These are phyloP conservation scores for Aspergillus novoparasiticus DNA, from an alignment of 2,329 filamentous ascomycete species.

Conservation along the genomic window DNA sequence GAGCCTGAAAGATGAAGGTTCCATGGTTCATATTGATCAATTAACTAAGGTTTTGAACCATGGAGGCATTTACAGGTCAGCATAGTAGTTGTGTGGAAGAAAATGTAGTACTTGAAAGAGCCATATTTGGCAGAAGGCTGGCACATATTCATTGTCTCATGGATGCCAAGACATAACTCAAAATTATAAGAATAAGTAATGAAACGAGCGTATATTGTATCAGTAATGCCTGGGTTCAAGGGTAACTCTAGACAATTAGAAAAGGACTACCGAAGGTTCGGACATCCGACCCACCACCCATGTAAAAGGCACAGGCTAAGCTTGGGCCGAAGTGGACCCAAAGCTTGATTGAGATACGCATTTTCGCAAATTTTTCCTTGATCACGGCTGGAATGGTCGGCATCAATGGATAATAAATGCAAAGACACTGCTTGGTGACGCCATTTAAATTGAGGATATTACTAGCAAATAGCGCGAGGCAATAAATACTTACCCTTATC, in stretches of 20 bases:
- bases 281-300: conserved; percentile 4
- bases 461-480: background rate
- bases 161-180: background rate
- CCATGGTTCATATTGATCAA: background rate
- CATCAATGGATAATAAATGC: background rate
- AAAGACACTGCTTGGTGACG: background rate
- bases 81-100: too few species aligned
- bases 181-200: background rate
- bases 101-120: too few species aligned
- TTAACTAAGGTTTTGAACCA: background rate
- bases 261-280: background rate
- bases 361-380: background rate
- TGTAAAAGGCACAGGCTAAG: conserved; percentile 2
- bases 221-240: background rate
- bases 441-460: too few species aligned
- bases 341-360: conserved; percentile 14
- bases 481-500: background rate
- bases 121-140: background rate
- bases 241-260: background rate
- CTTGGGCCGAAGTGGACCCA: conserved; percentile 11
- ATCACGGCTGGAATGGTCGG: background rate
- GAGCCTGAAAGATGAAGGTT: background rate
- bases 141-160: background rate
- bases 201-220: background rate
- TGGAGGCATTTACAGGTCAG: background rate